A percentile compares a stretch with the other conserved stretches of the same genome.
phyloP scores from a whole-genome alignment of 192 early-diverging fungal genomes.

The Geranomyces michiganensis region DNA sequence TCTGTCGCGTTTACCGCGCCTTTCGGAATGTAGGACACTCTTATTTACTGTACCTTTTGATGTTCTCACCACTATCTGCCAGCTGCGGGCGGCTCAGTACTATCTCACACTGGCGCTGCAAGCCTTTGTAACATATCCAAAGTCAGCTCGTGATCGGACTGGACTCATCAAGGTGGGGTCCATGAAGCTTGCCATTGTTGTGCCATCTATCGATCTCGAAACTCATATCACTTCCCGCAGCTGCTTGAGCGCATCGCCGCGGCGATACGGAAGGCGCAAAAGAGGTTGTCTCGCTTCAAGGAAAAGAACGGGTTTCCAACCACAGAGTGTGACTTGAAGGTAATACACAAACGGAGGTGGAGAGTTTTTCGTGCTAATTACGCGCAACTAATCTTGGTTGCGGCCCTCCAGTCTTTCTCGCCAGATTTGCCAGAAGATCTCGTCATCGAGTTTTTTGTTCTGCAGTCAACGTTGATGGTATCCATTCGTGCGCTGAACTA shows the following conservation, averaged over 20 bases:
- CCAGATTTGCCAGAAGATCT: constrained; percentile 53
- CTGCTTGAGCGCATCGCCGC: constrained; percentile 10
- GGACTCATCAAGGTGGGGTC: constrained; percentile 1
- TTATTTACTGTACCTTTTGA: background rate
- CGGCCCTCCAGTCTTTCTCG: constrained; percentile 39
- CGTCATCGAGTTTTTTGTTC: constrained; percentile 43
- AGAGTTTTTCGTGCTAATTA: background rate
- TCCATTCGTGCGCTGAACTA: constrained; percentile 38
- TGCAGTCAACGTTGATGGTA: constrained; percentile 28
- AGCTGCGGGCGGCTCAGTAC: constrained; percentile 35
- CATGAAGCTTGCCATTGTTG: too few species aligned
- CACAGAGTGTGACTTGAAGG: constrained; percentile 34
- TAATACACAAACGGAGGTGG: background rate
- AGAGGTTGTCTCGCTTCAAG: constrained; percentile 1
- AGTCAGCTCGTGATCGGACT: constrained; percentile 8
- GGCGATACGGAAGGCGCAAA: constrained; percentile 12
- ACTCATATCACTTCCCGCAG: constrained; percentile 15
- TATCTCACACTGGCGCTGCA: constrained; percentile 28
- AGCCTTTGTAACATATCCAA: background rate
- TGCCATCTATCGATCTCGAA: too few species aligned
- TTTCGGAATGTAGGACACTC: constrained; percentile 1
- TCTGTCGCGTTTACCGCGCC: background rate
- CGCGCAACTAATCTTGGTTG: background rate
- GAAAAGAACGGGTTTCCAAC: constrained; percentile 27
- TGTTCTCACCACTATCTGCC: too few species aligned